Evolutionary conservation across 306 rosid genomes (phyloP).

Genomic region (Pachyrhizus erosus): DNA sequence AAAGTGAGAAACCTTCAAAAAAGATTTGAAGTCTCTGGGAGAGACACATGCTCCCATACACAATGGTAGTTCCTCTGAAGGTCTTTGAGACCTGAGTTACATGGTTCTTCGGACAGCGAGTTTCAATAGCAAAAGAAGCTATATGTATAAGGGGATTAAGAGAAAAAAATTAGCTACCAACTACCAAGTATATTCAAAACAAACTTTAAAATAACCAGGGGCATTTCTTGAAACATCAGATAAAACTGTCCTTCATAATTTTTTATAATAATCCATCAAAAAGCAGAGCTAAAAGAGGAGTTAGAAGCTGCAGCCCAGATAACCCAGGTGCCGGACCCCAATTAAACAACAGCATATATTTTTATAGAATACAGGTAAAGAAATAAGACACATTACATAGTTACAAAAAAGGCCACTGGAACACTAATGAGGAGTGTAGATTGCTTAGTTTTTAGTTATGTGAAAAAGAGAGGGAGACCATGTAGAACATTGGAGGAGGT

Average conservation of each 20-base stretch:
- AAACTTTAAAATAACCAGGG: conserved; percentile 9
- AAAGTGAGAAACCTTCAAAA: conserved; percentile 31
- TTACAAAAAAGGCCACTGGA: neutral
- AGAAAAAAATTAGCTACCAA: conserved; percentile 17
- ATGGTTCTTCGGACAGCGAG: conserved; percentile 4
- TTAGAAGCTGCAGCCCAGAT: neutral
- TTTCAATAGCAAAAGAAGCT: conserved; percentile 8
- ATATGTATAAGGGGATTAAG: neutral
- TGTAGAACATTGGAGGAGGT: neutral
- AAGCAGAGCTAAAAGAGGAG: neutral
- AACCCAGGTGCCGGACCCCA: neutral
- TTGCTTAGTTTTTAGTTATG: neutral
- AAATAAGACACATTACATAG: neutral
- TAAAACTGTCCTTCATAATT: neutral
- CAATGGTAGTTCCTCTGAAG: neutral
- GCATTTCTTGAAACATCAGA: conserved; percentile 4
- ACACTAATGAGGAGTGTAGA: neutral
- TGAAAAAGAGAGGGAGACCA: neutral
- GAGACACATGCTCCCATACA: neutral
- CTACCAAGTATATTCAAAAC: neutral
- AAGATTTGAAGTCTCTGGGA: conserved; percentile 10
- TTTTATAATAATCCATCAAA: neutral
- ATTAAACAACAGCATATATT: neutral
- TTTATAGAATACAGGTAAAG: neutral
- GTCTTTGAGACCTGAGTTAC: neutral